phyloP scores from a whole-genome alignment of 2,329 filamentous ascomycete genomes.

The Arthrobotrys musiformis region DNA sequence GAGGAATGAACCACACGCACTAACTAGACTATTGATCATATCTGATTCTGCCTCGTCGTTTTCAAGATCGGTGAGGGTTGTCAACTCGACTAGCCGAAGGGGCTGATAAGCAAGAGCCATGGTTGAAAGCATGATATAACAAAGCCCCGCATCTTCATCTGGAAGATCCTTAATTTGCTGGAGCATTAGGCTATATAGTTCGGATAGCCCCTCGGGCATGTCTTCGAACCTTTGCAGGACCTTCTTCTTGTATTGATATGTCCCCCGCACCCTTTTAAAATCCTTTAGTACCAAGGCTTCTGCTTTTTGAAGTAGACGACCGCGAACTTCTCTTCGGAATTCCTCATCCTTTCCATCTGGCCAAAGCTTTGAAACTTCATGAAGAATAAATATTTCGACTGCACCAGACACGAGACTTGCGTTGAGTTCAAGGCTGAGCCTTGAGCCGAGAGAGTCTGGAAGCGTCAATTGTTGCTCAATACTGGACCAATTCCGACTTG shows the following conservation, averaged over 20 bases:
- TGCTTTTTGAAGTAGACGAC: conserved; percentile 60
- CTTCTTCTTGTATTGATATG: conserved; percentile 28
- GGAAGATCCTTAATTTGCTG: conserved; percentile 58
- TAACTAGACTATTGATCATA: conserved; percentile 59
- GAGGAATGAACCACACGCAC: conserved; percentile 63
- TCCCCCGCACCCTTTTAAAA: conserved; percentile 54
- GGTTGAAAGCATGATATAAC: conserved; percentile 61
- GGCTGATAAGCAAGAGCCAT: neutral
- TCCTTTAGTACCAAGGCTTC: conserved; percentile 63
- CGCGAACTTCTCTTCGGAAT: conserved; percentile 58
- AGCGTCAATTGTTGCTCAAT: conserved; percentile 62
- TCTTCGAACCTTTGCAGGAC: conserved; percentile 51
- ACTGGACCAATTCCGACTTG: conserved; percentile 64
- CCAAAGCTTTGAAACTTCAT: conserved; percentile 61
- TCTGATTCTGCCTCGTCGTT: conserved; percentile 42
- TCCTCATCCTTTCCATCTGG: conserved; percentile 25
- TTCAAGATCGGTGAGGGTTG: conserved; percentile 58
- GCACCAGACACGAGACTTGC: conserved; percentile 61
- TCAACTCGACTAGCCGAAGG: neutral
- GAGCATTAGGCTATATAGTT: conserved; percentile 64
- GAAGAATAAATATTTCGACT: conserved; percentile 62
- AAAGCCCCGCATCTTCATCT: conserved; percentile 60
- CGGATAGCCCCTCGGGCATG: conserved; percentile 62
- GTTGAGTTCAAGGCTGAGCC: conserved; percentile 62
- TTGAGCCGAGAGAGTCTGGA: conserved; percentile 56